Conservation (phyloP, 2,329 filamentous ascomycete genomes). For the Exophiala spinifera region DNA sequence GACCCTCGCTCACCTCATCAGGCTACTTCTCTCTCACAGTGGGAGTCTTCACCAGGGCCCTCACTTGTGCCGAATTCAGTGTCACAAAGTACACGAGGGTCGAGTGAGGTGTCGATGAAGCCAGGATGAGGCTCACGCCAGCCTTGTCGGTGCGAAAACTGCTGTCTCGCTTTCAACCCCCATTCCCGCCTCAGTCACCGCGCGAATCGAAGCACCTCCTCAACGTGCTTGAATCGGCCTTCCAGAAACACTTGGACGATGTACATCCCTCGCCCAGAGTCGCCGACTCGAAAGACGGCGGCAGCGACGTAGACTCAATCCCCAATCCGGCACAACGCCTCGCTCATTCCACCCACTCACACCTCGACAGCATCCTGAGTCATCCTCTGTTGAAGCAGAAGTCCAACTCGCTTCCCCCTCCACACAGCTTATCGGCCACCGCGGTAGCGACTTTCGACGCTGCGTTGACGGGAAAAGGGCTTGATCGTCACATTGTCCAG, state of each 20-base stretch:
- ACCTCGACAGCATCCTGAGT: conserved; percentile 25
- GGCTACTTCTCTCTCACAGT: not conserved
- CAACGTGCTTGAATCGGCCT: conserved; percentile 59
- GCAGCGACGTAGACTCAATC: conserved; percentile 22
- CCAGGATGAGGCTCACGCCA: conserved; percentile 51
- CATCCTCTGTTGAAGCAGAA: conserved; percentile 25
- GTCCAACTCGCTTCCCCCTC: conserved; percentile 3
- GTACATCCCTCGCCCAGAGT: conserved; percentile 47
- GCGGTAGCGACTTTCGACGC: conserved; percentile 24
- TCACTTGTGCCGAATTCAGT: not conserved
- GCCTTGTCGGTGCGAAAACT: conserved; percentile 49
- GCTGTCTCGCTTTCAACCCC: conserved; percentile 53
- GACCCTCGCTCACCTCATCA: not conserved
- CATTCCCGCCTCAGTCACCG: conserved; percentile 49
- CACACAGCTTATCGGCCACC: conserved; percentile 10
- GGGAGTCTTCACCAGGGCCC: not conserved
- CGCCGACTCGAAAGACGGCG: conserved; percentile 21
- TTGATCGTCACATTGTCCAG: conserved; percentile 17
- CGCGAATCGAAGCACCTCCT: conserved; percentile 60
- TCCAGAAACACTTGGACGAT: conserved; percentile 60
- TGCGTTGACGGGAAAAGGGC: conserved; percentile 14
- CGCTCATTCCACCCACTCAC: conserved; percentile 19
- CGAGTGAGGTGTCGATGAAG: conserved; percentile 1
- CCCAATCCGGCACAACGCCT: conserved; percentile 20
- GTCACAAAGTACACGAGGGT: not conserved